These are phyloP conservation scores for Cladosporium velox DNA, from an alignment of 2,329 filamentous ascomycete genomes.

Conservation along the genomic window DNA sequence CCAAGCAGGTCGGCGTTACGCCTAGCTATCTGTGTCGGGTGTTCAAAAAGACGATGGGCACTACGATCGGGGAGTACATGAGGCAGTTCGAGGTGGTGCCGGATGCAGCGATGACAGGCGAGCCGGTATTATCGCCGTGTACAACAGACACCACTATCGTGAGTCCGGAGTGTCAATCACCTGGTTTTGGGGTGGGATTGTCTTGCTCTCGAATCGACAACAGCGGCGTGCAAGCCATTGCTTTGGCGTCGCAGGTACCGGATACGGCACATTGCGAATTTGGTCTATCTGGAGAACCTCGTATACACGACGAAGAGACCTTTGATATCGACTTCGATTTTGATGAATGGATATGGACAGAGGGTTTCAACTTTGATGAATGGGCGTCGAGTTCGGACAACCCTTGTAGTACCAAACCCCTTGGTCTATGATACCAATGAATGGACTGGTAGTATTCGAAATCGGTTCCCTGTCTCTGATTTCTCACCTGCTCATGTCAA, in stretches of 20 bases:
- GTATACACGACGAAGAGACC: neutral
- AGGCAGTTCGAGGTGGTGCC: neutral
- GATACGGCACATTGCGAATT: neutral
- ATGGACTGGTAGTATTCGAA: neutral
- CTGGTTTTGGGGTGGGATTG: neutral
- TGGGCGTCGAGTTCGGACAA: neutral
- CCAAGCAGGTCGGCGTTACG: slow-evolving; percentile 53
- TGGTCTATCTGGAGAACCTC: neutral
- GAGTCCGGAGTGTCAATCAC: neutral
- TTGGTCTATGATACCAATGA: neutral
- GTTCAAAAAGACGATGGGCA: slow-evolving; percentile 47
- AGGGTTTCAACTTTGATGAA: neutral
- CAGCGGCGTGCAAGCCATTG: neutral
- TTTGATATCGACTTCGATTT: slow-evolving; percentile 2
- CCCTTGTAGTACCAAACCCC: neutral
- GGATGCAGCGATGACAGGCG: neutral
- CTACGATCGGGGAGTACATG: slow-evolving; percentile 14
- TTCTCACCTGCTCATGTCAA: neutral
- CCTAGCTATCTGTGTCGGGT: slow-evolving; percentile 61
- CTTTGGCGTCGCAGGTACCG: neutral
- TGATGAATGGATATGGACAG: slow-evolving; percentile 13
- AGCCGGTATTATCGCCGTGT: neutral
- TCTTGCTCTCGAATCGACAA: neutral
- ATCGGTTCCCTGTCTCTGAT: neutral
- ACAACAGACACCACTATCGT: neutral